phyloP scores from a whole-genome alignment of 140 eudicot genomes.

The Artemisia princeps region DNA sequence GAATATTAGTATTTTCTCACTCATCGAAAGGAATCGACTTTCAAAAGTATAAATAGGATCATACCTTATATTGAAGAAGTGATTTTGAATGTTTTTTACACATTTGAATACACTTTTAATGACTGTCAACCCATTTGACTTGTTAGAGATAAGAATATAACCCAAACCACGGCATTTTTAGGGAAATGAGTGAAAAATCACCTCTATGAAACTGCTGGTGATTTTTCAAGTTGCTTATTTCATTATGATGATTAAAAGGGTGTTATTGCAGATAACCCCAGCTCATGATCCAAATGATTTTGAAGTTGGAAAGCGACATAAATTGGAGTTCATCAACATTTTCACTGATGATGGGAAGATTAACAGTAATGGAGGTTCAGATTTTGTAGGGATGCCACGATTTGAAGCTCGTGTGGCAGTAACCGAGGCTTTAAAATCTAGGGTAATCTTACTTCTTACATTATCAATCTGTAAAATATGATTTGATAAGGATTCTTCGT shows the following conservation, averaged over 20 bases:
- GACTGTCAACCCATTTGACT: conserved; percentile 6
- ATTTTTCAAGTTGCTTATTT: conserved; percentile 1
- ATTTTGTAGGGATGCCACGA: conserved; percentile 77
- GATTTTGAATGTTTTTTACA: background rate
- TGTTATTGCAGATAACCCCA: conserved; percentile 69
- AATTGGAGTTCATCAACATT: conserved; percentile 70
- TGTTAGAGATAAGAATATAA: background rate
- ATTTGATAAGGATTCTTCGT: background rate
- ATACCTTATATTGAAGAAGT: background rate
- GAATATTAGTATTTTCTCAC: too few relatives aligned
- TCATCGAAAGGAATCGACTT: too few relatives aligned
- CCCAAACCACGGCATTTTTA: background rate
- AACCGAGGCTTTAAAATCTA: conserved; percentile 59
- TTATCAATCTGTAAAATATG: background rate
- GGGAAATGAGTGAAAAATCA: background rate
- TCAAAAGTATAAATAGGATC: background rate
- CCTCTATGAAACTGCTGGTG: background rate
- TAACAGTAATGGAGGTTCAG: conserved; percentile 74
- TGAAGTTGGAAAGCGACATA: conserved; percentile 87
- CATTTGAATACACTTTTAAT: background rate
- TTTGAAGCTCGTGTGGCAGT: conserved; percentile 85
- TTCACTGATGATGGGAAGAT: conserved; percentile 93
- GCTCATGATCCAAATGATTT: conserved; percentile 99
- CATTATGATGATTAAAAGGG: background rate
- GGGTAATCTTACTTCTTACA: conserved; percentile 33